Base-by-base conservation (phyloP, 1,139 yeast species). In the Diutina rugosa region DNA sequence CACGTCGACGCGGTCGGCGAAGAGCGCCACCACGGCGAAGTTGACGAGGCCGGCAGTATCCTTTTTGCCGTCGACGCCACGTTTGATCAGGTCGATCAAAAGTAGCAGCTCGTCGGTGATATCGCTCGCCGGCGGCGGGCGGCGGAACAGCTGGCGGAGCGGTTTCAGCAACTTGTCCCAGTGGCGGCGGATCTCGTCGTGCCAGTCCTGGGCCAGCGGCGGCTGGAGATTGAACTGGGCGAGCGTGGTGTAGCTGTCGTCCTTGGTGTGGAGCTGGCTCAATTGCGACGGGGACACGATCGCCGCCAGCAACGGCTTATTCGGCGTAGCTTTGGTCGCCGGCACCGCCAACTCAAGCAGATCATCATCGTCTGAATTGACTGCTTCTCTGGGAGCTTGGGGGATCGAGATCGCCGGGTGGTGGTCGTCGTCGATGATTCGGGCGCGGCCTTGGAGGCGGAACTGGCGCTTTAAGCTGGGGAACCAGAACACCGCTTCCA, bases 1-100 rank as follows among this genome's bases (percentile, higher is more conserved):
- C 63, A 78, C 78, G 67, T 89, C 96, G n/a, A 86, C 95, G 56
- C 76, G 72, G 57, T 88, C 87, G 47, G 85, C 79, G 64, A 87
- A 82, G 73, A 89, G 69, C 45, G 87, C 84, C 41, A 87, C 79
- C 30, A 87, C 81, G 1, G 84, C 81, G 67, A 86, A 88, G 67
- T 87, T 84, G 64, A 80, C 83, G 58, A 79, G 73, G 1, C 95
- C 96, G 21, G 6, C 35, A 38, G 60, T 83, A 56, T 82, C 89
- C 64, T 84, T 80, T 56, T 84, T 78, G 8, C 96, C 96, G 68
- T 89, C 96, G 14, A 88, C 96, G 6, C 96, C 95, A 61, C 96
- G 77, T 55, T 81, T 76, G 56, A 89, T 85, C 56, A 87, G 80
- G 67, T 89, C 95, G 51, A 89, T 71, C 58, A 74, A 67, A 63